phyloP scores from a whole-genome alignment of 108 stramenopile species.

The Fragilaria crotonensis region DNA sequence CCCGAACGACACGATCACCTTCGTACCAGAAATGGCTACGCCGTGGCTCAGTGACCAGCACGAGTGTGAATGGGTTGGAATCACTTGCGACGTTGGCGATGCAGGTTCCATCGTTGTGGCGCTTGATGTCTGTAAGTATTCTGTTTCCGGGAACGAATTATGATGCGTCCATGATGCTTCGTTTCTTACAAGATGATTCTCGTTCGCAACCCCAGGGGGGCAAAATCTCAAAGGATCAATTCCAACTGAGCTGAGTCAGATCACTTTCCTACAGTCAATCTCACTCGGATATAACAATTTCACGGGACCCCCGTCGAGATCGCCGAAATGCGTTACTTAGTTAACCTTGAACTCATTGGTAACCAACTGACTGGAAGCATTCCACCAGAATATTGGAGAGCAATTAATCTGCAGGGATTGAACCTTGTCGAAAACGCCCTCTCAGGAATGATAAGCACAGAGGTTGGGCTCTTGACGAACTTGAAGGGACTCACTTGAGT shows the following conservation, averaged over 20 bases:
- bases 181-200: too few relatives aligned
- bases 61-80: conserved; percentile 22
- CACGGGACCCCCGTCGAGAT: conserved; percentile 28
- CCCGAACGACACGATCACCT: conserved; percentile 1
- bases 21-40: conserved; percentile 10
- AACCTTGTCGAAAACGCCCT: background rate
- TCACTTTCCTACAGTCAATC: background rate
- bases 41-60: conserved; percentile 23
- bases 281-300: conserved; percentile 9
- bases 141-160: too few relatives aligned
- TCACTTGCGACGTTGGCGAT: conserved; percentile 3
- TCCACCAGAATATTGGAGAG: conserved; percentile 12
- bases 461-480: conserved; percentile 33
- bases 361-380: conserved; percentile 34
- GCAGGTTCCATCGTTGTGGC: background rate
- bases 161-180: too few relatives aligned
- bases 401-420: background rate
- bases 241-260: background rate
- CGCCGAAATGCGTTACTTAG: conserved; percentile 18
- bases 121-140: conserved; percentile 1
- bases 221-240: background rate
- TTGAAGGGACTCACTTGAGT: conserved; percentile 31
- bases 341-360: conserved; percentile 36
- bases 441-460: conserved; percentile 44
- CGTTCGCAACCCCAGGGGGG: background rate